These are phyloP conservation scores for Naematelia encephala DNA, from an alignment of 768 basidiomycete species.

Conservation along the genomic window DNA sequence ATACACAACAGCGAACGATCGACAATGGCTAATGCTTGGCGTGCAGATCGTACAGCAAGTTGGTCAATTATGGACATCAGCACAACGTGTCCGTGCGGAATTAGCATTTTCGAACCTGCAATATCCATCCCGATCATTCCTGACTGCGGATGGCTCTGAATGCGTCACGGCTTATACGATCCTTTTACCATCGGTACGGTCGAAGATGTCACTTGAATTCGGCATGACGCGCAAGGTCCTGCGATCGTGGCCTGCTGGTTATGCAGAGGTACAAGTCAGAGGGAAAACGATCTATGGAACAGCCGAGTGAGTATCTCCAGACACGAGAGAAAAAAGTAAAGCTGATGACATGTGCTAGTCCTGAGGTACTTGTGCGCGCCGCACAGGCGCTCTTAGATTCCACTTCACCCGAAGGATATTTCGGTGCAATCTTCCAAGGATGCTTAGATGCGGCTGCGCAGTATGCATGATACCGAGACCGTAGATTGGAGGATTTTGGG, in stretches of 20 bases:
- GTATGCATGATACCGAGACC: too few species aligned
- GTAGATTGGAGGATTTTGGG: too few species aligned
- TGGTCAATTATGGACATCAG: conserved; percentile 34
- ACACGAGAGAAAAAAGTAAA: neutral
- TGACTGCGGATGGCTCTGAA: neutral
- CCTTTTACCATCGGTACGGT: conserved; percentile 19
- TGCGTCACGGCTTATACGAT: conserved; percentile 14
- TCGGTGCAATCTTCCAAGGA: conserved; percentile 32
- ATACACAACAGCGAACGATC: neutral
- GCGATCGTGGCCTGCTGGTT: conserved; percentile 27
- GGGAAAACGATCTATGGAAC: conserved; percentile 32
- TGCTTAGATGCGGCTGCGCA: neutral
- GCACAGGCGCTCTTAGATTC: conserved; percentile 16
- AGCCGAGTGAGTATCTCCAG: conserved; percentile 25
- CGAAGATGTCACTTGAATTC: conserved; percentile 30
- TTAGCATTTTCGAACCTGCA: conserved; percentile 30
- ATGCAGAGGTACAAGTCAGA: conserved; percentile 16
- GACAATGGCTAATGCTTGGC: neutral
- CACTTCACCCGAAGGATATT: conserved; percentile 18
- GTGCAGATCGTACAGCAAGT: conserved; percentile 36
- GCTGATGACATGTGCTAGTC: conserved; percentile 6
- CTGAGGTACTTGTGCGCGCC: conserved; percentile 8
- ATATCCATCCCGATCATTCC: conserved; percentile 22
- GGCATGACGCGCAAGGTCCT: conserved; percentile 15
- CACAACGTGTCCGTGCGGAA: conserved; percentile 37